These are phyloP conservation scores for Clonostachys chloroleuca DNA, from an alignment of 2,329 filamentous ascomycete genomes.

Conservation along the genomic window DNA sequence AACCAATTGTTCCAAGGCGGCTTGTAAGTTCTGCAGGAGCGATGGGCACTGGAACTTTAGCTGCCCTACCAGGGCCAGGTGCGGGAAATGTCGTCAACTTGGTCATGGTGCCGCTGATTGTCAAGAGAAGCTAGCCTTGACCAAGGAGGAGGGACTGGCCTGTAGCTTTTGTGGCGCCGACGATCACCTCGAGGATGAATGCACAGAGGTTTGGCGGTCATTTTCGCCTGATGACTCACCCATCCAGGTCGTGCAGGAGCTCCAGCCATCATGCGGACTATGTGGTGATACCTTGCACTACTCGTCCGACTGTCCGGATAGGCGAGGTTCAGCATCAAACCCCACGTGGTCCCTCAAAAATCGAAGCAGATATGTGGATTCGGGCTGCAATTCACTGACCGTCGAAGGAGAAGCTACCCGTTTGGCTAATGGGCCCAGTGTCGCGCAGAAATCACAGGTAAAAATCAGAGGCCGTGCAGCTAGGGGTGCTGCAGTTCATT, in stretches of 20 bases:
- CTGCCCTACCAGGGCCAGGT: conserved; percentile 47
- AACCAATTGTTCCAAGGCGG: conserved; percentile 34
- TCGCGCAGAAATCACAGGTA: conserved; percentile 15
- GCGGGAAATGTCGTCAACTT: conserved; percentile 55
- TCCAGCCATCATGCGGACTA: conserved; percentile 49
- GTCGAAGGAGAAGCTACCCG: conserved; percentile 22
- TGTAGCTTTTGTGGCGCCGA: conserved; percentile 57
- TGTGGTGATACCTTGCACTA: conserved; percentile 54
- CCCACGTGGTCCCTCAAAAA: conserved; percentile 50
- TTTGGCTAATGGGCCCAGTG: background rate
- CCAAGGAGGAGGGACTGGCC: conserved; percentile 46
- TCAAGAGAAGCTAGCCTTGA: conserved; percentile 46
- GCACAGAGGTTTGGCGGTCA: conserved; percentile 56
- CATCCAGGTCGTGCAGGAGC: conserved; percentile 40
- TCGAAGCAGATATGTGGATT: conserved; percentile 43
- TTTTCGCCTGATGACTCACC: conserved; percentile 35
- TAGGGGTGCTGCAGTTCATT: conserved; percentile 31
- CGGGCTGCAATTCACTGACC: conserved; percentile 28
- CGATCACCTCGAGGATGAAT: conserved; percentile 55
- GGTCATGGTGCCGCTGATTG: conserved; percentile 53
- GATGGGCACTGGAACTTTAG: conserved; percentile 39
- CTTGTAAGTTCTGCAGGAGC: conserved; percentile 43
- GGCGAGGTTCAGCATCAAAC: conserved; percentile 14
- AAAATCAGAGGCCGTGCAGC: conserved; percentile 25
- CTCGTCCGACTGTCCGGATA: conserved; percentile 45